Percentiles rank a stretch among this genome's conserved stretches.
Evolutionary conservation across 768 basidiomycete species (phyloP).

Genomic region (Pleurotus tuber-regium): DNA sequence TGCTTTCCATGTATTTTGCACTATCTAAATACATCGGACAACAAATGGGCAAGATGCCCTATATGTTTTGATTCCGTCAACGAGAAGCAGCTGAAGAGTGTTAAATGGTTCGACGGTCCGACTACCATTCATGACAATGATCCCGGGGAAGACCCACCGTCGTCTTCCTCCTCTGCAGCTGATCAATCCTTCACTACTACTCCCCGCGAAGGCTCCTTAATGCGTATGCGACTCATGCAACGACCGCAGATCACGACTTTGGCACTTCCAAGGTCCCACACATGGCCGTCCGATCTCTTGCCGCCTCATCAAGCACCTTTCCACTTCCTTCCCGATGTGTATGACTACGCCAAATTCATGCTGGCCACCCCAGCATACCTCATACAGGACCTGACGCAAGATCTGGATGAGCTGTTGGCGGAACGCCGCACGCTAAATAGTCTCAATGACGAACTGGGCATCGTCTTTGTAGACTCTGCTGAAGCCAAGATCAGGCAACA

Average conservation of each 20-base stretch:
- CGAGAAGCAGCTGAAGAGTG: constrained; percentile 86
- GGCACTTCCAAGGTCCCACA: constrained; percentile 85
- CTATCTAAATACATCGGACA: constrained; percentile 81
- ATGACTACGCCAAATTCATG: constrained; percentile 91
- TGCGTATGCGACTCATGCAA: constrained; percentile 88
- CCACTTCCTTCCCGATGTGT: constrained; percentile 92
- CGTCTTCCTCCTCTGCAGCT: constrained; percentile 39
- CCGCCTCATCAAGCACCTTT: constrained; percentile 94
- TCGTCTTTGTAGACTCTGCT: constrained; percentile 79
- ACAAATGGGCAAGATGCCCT: constrained; percentile 91
- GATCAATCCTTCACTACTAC: constrained; percentile 32
- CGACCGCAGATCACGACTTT: constrained; percentile 94
- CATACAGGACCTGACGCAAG: constrained; percentile 64
- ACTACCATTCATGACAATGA: constrained; percentile 27
- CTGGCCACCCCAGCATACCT: constrained; percentile 89
- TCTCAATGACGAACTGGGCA: constrained; percentile 73
- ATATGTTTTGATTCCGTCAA: constrained; percentile 95
- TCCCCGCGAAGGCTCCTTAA: constrained; percentile 52
- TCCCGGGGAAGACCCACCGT: constrained; percentile 24
- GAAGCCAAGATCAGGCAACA: constrained; percentile 75
- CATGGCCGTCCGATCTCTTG: constrained; percentile 93
- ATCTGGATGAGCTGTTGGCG: constrained; percentile 66
- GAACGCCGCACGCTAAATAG: constrained; percentile 68
- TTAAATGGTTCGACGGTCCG: constrained; percentile 81
- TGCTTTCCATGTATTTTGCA: constrained; percentile 95